phyloP scores from a whole-genome alignment of 805 yeast genomes.

The Sugiyamaella mastotermitis region DNA sequence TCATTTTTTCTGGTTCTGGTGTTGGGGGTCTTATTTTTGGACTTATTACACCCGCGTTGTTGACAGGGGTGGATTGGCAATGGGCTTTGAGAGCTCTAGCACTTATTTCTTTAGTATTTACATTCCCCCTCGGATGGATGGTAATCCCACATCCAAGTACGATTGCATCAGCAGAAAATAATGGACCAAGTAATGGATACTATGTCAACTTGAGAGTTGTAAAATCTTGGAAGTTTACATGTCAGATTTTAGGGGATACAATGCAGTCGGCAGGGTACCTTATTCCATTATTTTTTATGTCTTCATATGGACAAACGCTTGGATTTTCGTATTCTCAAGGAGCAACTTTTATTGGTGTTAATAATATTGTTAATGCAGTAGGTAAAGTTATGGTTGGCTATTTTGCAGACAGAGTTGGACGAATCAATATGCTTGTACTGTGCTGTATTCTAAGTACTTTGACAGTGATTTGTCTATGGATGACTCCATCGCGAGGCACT shows the following conservation, averaged over 20 bases:
- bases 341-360: conserved; percentile 19
- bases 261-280: conserved; percentile 19
- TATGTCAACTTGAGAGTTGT: conserved; percentile 11
- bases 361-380: conserved; percentile 18
- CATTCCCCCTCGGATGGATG: conserved; percentile 9
- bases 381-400: conserved; percentile 45
- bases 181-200: background rate
- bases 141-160: conserved; percentile 14
- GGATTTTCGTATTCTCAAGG: conserved; percentile 18
- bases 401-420: conserved; percentile 48
- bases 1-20: conserved; percentile 22
- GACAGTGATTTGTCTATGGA: conserved; percentile 40
- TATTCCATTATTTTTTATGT: conserved; percentile 19
- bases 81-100: conserved; percentile 19
- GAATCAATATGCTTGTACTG: conserved; percentile 46
- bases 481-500: conserved; percentile 10
- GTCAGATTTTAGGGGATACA: conserved; percentile 13
- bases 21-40: conserved; percentile 22
- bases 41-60: conserved; percentile 11
- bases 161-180: too few species aligned
- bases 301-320: conserved; percentile 16
- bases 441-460: conserved; percentile 41
- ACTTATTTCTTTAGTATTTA: conserved; percentile 9
- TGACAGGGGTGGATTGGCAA: conserved; percentile 16
- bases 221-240: conserved; percentile 11